Base-by-base conservation (phyloP, 495 filamentous ascomycete genomes). In the Bathelium albidoporum region DNA sequence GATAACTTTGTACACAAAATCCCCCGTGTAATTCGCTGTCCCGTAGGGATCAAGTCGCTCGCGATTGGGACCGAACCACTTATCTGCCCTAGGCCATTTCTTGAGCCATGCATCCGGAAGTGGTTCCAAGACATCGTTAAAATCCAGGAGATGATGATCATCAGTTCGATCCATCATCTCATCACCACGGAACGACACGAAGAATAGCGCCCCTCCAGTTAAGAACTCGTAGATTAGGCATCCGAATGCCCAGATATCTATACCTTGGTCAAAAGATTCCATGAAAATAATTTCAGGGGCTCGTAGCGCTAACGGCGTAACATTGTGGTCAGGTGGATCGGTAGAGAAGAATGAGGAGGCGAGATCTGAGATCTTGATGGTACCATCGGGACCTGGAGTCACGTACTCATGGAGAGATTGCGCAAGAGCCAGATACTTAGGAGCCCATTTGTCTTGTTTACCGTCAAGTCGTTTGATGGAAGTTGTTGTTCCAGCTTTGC, bases 191-290 rank as follows among this genome's bases (percentile, higher is more conserved):
- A 12, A 16, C 11, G 5, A 5, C 1, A 49, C 1, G 44, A 12
- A 49, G 44, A 49, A 49, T 12, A 49, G 44, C 0, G 44, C 11
- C 1, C 12, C 22, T 20, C 44, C 44, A 5, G 44, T 49, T 20
- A 49, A 20, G n/a, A 49, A 20, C 44, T 49, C 44, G 1, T 49
- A 49, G n/a, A 49, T 20, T 20, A 49, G 22, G 65, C 74, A 76
- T 11, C 76, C 75, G 49, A 73, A 69, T 58, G 75, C 71, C 77
- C 76, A 81, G n/a, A 81, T 62, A 64, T 79, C 75, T 39, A 79
- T 67, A 60, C 70, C 69, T 66, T 75, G 65, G 73, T 81, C 73
- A 70, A 78, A 75, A 0, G 36, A 10, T 45, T 73, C 69, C 18
- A 65, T 66, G 55, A 80, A 79, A 45, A 81, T 74, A 49, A 73